Evolutionary conservation across 768 basidiomycete species (phyloP), one percentile per base, ranked within the genome.

Genomic region (Collybia sordida): DNA sequence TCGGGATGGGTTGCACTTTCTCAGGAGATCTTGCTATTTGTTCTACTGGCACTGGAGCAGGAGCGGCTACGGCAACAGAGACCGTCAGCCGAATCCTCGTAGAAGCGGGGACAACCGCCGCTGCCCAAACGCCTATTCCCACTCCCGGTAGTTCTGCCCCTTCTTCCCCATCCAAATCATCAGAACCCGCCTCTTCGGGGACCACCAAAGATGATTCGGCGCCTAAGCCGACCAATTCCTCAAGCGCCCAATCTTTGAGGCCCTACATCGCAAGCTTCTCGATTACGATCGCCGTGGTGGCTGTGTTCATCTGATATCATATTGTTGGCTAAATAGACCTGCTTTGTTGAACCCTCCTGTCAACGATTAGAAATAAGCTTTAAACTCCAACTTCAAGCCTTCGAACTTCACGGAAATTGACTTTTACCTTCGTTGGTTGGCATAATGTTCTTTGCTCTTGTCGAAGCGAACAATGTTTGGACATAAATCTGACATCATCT

Each of bases 11-110:
- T 4, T 65, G 62, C 42, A 22, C 54, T 4, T 50, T 62, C 23
- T 57, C 54, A 6, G 49, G 45, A 3, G 46, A 24, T 42, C 47
- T 60, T 25, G 64, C 59, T 3, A 47, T 63, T 21, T 65, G 64
- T 48, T 58, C 60, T 18, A 59, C 45, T 19, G 51, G 48, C 4
- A 19, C 50, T 17, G 52, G 49, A 28, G 59, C 55, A 12, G 47
- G 52, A 18, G 38, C 47, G 22, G 53, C 54, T 22, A 57, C 55
- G 12, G 60, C 34, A 34, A 63, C 64, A 9, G 55, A 56, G 14
- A 56, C 57, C 9, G 40, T 28, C 8, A 24, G 24, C 9, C 42
- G n/a, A 37, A 39, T 61, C 25, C 37, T 42, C 19, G 58, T 61
- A 28, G 51, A 61, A 50, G 52, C 36, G 28, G 58, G 60, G 14